A percentile compares a stretch with the other conserved stretches of the same genome.
Evolutionary conservation across 192 early-diverging fungal species (phyloP).

Genomic region (Umbelopsis ramanniana): DNA sequence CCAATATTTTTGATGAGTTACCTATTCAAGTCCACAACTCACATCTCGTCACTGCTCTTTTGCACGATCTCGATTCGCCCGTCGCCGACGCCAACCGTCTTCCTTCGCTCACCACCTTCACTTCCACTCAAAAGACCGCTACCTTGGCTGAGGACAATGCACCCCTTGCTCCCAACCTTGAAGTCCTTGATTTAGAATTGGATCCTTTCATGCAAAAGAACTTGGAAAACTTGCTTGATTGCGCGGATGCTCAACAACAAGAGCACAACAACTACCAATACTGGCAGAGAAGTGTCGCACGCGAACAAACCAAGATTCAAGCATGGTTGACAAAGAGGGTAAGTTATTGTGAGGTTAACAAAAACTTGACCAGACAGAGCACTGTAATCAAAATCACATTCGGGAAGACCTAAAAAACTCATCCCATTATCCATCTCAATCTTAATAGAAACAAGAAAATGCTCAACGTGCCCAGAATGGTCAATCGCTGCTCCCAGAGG

Average conservation of each 20-base stretch:
- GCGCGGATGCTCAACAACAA: constrained; percentile 89
- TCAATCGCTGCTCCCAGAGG: constrained; percentile 75
- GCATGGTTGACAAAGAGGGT: constrained; percentile 62
- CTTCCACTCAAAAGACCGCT: constrained; percentile 33
- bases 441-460: constrained; percentile 78
- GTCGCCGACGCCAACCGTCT: constrained; percentile 53
- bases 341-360: constrained; percentile 27
- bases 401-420: no score
- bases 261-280: constrained; percentile 92
- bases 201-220: constrained; percentile 89
- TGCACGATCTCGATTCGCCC: constrained; percentile 71
- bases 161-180: constrained; percentile 64
- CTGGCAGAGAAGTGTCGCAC: constrained; percentile 91
- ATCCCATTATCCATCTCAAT: no score
- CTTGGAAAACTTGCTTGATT: constrained; percentile 78
- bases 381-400: no score
- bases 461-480: constrained; percentile 66
- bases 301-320: constrained; percentile 82
- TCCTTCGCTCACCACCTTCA: constrained; percentile 67
- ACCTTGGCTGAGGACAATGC: constrained; percentile 40
- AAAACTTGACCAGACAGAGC: no score
- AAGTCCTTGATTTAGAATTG: constrained; percentile 78
- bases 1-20: constrained; percentile 88
- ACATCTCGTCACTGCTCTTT: constrained; percentile 75
- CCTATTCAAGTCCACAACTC: constrained; percentile 89